These are phyloP conservation scores for Erysimum cheiranthoides DNA, from an alignment of 345 rosid genomes.

Conservation along the genomic window DNA sequence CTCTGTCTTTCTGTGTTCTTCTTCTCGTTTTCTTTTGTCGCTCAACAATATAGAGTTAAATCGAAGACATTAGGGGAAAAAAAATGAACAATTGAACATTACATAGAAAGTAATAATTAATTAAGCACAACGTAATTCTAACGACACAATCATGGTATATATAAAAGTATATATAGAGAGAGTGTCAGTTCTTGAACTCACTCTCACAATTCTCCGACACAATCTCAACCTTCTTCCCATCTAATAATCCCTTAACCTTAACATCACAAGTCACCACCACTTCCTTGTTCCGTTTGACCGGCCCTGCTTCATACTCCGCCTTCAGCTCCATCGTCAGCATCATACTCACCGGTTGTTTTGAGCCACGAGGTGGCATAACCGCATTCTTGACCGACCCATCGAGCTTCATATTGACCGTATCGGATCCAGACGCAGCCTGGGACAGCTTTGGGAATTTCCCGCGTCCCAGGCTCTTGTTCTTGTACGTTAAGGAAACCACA, in stretches of 20 bases:
- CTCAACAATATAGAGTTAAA: conserved; percentile 26
- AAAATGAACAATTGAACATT: conserved; percentile 34
- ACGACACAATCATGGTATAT: conserved; percentile 33
- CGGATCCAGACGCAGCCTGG: conserved; percentile 35
- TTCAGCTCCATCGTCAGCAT: conserved; percentile 42
- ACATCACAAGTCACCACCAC: conserved; percentile 56
- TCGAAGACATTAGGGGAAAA: conserved; percentile 9
- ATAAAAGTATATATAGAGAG: background rate
- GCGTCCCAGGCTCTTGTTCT: conserved; percentile 47
- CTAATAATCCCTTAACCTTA: conserved; percentile 51
- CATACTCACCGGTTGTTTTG: conserved; percentile 33
- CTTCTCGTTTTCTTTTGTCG: conserved; percentile 26
- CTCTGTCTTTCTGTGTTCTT: conserved; percentile 7
- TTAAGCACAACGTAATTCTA: conserved; percentile 39
- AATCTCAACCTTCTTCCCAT: conserved; percentile 46
- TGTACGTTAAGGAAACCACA: conserved; percentile 43
- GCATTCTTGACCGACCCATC: conserved; percentile 33
- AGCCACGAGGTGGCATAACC: conserved; percentile 38
- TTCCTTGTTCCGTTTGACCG: conserved; percentile 45
- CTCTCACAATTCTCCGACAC: conserved; percentile 57
- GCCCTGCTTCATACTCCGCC: conserved; percentile 38
- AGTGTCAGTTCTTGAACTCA: conserved; percentile 44
- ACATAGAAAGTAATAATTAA: conserved; percentile 26
- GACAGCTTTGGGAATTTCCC: conserved; percentile 49
- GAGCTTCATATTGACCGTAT: conserved; percentile 28